Percentiles rank a stretch among this genome's conserved stretches.
phyloP scores from a whole-genome alignment of 1,284 basidiomycete genomes.

The Tranzscheliella williamsii region DNA sequence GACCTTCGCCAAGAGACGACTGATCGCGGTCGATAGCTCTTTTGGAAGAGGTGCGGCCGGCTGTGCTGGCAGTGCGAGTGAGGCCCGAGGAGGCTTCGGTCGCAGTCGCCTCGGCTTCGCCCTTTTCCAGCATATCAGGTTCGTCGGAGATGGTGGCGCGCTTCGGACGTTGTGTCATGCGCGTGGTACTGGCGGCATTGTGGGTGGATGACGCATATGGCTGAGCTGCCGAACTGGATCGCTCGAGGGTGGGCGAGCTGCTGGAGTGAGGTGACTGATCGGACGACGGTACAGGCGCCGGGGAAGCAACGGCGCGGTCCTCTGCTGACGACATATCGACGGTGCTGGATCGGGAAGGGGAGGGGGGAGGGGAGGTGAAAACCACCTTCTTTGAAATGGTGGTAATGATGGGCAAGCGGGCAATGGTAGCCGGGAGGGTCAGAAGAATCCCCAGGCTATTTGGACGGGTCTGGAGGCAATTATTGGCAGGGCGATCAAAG shows the following conservation, averaged over 20 bases:
- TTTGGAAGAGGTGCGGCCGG: conserved; percentile 3
- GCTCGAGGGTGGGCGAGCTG: not conserved
- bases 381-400: conserved; percentile 6
- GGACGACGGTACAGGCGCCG: too few relatives aligned
- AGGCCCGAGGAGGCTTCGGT: conserved; percentile 20
- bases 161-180: conserved; percentile 31
- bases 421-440: too few relatives aligned
- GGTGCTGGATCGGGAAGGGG: not conserved
- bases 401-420: conserved; percentile 3
- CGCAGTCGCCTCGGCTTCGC: conserved; percentile 10
- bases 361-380: conserved; percentile 5
- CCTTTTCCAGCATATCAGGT: conserved; percentile 38
- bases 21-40: conserved; percentile 19
- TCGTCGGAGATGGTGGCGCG: conserved; percentile 32
- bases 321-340: conserved; percentile 11
- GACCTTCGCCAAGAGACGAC: conserved; percentile 21
- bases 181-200: conserved; percentile 6
- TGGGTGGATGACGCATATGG: conserved; percentile 6
- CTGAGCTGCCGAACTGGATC: not conserved
- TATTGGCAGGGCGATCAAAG: too few relatives aligned
- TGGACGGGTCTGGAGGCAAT: too few relatives aligned
- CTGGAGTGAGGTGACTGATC: not conserved
- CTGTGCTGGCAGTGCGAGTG: conserved; percentile 4
- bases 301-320: not conserved
- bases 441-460: too few relatives aligned